These are phyloP conservation scores for Cercospora zeae-maydis DNA, from an alignment of 2,329 filamentous ascomycete genomes.

Conservation along the genomic window DNA sequence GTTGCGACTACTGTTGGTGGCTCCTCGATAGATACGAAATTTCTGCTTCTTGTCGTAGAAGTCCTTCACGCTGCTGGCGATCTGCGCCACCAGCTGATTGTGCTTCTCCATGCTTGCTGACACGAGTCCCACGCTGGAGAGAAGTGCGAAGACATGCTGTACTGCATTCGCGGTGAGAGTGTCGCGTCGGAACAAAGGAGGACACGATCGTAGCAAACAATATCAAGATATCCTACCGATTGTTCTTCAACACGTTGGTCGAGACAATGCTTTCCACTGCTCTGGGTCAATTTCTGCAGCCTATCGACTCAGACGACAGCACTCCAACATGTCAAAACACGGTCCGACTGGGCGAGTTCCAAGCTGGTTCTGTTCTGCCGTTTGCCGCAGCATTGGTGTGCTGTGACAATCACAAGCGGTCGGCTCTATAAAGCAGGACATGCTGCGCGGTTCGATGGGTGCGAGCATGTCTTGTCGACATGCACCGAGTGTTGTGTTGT, in stretches of 20 bases:
- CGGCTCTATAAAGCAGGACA: not conserved
- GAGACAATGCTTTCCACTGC: not conserved
- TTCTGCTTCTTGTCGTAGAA: slow-evolving; percentile 54
- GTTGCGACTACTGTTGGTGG: slow-evolving; percentile 70
- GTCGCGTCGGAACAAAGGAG: not conserved
- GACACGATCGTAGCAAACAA: not conserved
- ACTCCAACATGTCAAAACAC: not conserved
- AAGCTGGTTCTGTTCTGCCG: not conserved
- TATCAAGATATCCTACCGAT: not conserved
- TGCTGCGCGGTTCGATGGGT: not conserved
- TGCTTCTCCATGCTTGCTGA: slow-evolving; percentile 22
- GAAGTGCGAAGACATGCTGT: not conserved
- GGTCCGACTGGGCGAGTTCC: not conserved
- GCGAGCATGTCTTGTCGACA: not conserved
- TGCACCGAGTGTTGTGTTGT: not conserved
- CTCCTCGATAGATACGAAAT: slow-evolving; percentile 72
- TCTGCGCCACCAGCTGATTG: slow-evolving; percentile 40
- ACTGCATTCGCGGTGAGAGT: not conserved
- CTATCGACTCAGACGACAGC: not conserved
- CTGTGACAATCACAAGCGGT: not conserved
- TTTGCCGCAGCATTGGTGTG: not conserved
- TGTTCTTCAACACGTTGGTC: not conserved
- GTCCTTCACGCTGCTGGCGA: slow-evolving; percentile 46
- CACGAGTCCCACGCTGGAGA: too few species aligned
- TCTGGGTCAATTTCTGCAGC: not conserved